A percentile compares a stretch with the other conserved stretches of the same genome.
Conservation (phyloP, 495 filamentous ascomycete species). For the Lophiotrema nucula region DNA sequence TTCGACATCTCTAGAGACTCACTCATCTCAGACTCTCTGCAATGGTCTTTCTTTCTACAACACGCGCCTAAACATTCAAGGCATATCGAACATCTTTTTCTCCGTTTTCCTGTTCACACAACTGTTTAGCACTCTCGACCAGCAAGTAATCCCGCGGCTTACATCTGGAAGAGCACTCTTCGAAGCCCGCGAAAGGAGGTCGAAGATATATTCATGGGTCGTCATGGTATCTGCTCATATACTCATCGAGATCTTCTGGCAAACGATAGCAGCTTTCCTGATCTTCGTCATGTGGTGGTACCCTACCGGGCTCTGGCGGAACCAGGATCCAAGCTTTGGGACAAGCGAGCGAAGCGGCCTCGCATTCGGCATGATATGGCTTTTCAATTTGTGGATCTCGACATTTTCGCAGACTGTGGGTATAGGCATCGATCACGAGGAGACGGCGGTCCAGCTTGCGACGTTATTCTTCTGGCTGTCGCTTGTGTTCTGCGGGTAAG, state of each 20-base stretch:
- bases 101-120: constrained; percentile 79
- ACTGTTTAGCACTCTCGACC: constrained; percentile 70
- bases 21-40: constrained; percentile 54
- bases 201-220: constrained; percentile 79
- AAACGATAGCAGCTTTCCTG: constrained; percentile 68
- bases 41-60: constrained; percentile 80
- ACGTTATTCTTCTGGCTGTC: constrained; percentile 65
- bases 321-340: constrained; percentile 59
- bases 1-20: neutral
- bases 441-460: constrained; percentile 64
- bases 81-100: constrained; percentile 64
- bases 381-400: constrained; percentile 51
- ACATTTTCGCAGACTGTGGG: constrained; percentile 62
- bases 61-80: constrained; percentile 32
- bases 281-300: constrained; percentile 76
- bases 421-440: constrained; percentile 64
- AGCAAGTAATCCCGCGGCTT: constrained; percentile 86
- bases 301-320: constrained; percentile 71
- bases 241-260: constrained; percentile 37
- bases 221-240: constrained; percentile 55
- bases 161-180: constrained; percentile 75
- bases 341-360: constrained; percentile 61
- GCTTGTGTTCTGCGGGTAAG: constrained; percentile 57
- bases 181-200: constrained; percentile 80
- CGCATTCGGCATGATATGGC: constrained; percentile 59